phyloP scores from a whole-genome alignment of 345 rosid species.

The Pugionium dolabratum region DNA sequence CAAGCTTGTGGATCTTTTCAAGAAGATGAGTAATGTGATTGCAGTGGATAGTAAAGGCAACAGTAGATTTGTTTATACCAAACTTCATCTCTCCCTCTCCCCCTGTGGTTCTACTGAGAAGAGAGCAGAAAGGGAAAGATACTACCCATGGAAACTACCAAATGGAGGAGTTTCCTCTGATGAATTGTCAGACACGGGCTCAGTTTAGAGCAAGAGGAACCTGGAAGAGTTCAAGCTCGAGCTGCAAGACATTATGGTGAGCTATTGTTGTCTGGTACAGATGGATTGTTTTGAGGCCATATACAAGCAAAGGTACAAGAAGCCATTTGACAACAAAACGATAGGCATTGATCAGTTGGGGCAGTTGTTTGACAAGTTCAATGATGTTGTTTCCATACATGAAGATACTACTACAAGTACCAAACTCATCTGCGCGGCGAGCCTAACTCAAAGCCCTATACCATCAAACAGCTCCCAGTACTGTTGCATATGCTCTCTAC shows the following conservation, averaged over 20 bases:
- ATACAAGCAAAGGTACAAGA: conserved; percentile 86
- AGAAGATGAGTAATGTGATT: conserved; percentile 74
- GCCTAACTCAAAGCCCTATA: neutral
- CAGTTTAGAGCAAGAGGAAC: conserved; percentile 38
- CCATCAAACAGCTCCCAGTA: conserved; percentile 4
- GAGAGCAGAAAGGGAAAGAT: conserved; percentile 62
- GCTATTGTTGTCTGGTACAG: conserved; percentile 72
- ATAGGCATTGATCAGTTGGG: conserved; percentile 71
- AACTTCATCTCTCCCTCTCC: conserved; percentile 54
- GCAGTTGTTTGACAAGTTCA: conserved; percentile 67
- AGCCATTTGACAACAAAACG: conserved; percentile 51
- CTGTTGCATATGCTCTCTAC: conserved; percentile 29
- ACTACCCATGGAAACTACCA: conserved; percentile 2
- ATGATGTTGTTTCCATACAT: conserved; percentile 62
- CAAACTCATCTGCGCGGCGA: conserved; percentile 52
- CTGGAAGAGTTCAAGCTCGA: conserved; percentile 75
- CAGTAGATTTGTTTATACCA: conserved; percentile 62
- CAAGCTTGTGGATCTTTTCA: conserved; percentile 84
- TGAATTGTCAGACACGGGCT: conserved; percentile 55
- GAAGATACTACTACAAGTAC: conserved; percentile 62
- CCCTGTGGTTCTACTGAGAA: conserved; percentile 49
- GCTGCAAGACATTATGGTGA: conserved; percentile 83
- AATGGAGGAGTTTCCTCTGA: conserved; percentile 60
- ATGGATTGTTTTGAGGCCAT: conserved; percentile 77
- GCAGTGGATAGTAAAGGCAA: conserved; percentile 74